These are phyloP conservation scores for Nakazawaea holstii DNA, from an alignment of 805 yeast genomes.

Conservation along the genomic window DNA sequence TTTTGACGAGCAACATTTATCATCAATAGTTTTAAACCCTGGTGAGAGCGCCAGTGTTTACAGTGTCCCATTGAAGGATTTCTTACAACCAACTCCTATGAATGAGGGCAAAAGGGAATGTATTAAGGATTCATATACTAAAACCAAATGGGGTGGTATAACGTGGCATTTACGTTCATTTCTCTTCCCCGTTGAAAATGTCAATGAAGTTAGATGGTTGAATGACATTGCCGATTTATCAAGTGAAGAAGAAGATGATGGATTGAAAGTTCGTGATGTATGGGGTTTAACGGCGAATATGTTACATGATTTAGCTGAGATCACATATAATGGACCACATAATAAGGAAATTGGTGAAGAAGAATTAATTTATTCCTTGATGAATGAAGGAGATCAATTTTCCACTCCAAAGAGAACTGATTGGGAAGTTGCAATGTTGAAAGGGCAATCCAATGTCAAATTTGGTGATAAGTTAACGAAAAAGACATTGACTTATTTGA, in stretches of 20 bases:
- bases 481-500: slow-evolving; percentile 36
- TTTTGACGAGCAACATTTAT: slow-evolving; percentile 24
- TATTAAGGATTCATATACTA: slow-evolving; percentile 26
- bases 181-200: slow-evolving; percentile 50
- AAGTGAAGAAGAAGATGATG: slow-evolving; percentile 44
- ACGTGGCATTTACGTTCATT: slow-evolving; percentile 62
- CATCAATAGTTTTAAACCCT: slow-evolving; percentile 50
- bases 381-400: slow-evolving; percentile 53
- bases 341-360: slow-evolving; percentile 51
- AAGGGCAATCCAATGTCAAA: slow-evolving; percentile 25
- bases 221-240: slow-evolving; percentile 55
- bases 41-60: slow-evolving; percentile 73
- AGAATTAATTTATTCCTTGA: slow-evolving; percentile 52
- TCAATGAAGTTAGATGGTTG: slow-evolving; percentile 59
- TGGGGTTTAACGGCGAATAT: slow-evolving; percentile 86
- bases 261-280: slow-evolving; percentile 51
- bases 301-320: slow-evolving; percentile 61
- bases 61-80: slow-evolving; percentile 64
- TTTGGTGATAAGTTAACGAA: slow-evolving; percentile 41
- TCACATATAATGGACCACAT: slow-evolving; percentile 38
- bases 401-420: slow-evolving; percentile 36
- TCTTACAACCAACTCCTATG: slow-evolving; percentile 31
- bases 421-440: slow-evolving; percentile 52
- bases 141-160: slow-evolving; percentile 65
- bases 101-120: slow-evolving; percentile 26